Conservation (phyloP, 129 eudicot genomes). For the Chrysanthemum seticuspe region DNA sequence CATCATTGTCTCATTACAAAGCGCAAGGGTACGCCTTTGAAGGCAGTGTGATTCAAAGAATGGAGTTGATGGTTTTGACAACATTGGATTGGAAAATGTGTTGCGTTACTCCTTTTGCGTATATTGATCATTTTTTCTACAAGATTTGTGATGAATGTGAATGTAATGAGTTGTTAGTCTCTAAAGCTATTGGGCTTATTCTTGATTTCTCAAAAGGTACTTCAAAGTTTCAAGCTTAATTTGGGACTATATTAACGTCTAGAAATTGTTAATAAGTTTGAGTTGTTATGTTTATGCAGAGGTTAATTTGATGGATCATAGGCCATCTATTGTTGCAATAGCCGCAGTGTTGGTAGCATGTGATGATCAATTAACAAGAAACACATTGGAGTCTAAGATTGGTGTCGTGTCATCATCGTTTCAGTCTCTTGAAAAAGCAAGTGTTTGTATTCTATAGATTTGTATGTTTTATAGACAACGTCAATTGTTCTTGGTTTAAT, state of each 20-base stretch:
- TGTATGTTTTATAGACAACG: no score
- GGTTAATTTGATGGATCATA: constrained; percentile 52
- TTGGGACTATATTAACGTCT: not conserved
- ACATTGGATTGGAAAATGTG: constrained; percentile 70
- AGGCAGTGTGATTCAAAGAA: constrained; percentile 44
- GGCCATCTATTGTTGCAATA: constrained; percentile 70
- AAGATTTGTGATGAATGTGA: constrained; percentile 39
- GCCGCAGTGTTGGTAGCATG: constrained; percentile 71
- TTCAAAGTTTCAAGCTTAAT: constrained; percentile 1
- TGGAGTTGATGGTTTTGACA: constrained; percentile 66
- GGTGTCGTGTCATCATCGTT: constrained; percentile 46
- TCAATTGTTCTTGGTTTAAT: not conserved
- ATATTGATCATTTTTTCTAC: constrained; percentile 48
- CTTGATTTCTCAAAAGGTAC: constrained; percentile 56
- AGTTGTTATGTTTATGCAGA: constrained; percentile 45
- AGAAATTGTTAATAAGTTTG: not conserved
- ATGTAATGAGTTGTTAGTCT: constrained; percentile 21
- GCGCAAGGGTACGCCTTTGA: constrained; percentile 38
- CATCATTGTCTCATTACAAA: constrained; percentile 40
- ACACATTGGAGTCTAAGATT: constrained; percentile 53
- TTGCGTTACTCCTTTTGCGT: constrained; percentile 65
- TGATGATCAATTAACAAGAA: constrained; percentile 44
- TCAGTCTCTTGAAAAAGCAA: constrained; percentile 64
- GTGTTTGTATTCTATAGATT: constrained; percentile 4
- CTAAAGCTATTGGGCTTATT: constrained; percentile 44